Base-by-base conservation (phyloP, 2,329 filamentous ascomycete species). In the Tolypocladium inflatum region DNA sequence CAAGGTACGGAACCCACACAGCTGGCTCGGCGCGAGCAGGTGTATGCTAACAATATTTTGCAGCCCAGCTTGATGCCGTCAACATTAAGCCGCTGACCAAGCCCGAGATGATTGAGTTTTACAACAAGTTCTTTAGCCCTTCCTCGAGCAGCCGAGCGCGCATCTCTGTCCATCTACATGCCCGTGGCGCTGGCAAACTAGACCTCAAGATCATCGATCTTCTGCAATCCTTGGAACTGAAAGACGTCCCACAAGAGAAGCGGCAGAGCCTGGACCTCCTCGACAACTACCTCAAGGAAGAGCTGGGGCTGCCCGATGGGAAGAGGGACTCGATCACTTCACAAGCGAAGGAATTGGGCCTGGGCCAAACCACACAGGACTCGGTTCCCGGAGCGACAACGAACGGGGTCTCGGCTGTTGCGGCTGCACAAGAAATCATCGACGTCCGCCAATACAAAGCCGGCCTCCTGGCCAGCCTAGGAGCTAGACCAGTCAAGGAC, bases 371-470 rank as follows among this genome's bases (percentile, higher is more conserved):
- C 43, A 63, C 68, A 9, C 66, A 64, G 38, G 67, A 65, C 54
- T 63, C 65, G 57, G 70, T 72, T 57, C 63, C 68, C 3, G 69
- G 71, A 57, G 62, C 70, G 33, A 65, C 70, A 41, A 70, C 72
- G 11, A 33, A 82, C 65, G 80, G 75, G 52, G 80, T 79, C 2
- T 78, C 63, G 6, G 66, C 67, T 5, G 64, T 72, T 5, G 64
- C 65, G 41, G 59, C 63, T 15, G 70, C 86, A 1, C 73, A 80
- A 21, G 74, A 87, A 56, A 91, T 97, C 65, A 84, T 83, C 53
- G 90, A 96, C 68, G 87, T 96, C 3, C 81, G 88, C 60, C 80
- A 83, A 37, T 97, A 88, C 81, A 96, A 94, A 79, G 85, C 89
- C 0, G 79, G 83, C 17, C 78, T 97, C 65, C 77, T 82, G 59